Percentiles rank a stretch among this genome's conserved stretches.
These are phyloP conservation scores for Athelia sp. DNA, from an alignment of 1,284 basidiomycete genomes.

Conservation along the genomic window DNA sequence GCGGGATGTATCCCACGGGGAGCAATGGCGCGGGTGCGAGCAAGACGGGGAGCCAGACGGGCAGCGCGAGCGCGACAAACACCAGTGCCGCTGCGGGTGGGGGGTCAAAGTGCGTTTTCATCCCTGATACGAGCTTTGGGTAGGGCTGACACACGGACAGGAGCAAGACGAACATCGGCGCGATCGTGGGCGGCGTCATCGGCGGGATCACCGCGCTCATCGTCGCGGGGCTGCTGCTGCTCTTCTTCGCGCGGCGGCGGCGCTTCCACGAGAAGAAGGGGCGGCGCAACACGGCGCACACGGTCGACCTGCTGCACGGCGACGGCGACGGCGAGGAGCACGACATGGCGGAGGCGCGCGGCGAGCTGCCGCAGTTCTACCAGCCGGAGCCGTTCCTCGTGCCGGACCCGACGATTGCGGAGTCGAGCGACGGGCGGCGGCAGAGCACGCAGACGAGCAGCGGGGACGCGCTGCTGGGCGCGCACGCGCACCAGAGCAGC, in stretches of 20 bases:
- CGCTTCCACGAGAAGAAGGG: slow-evolving; percentile 8
- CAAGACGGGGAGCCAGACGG: slow-evolving; percentile 12
- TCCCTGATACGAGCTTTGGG: not conserved
- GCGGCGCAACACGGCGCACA: slow-evolving; percentile 24
- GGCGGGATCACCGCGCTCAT: slow-evolving; percentile 52
- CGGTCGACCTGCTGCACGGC: slow-evolving; percentile 61
- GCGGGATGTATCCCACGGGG: slow-evolving; percentile 64
- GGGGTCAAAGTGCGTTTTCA: slow-evolving; percentile 13
- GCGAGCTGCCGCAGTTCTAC: slow-evolving; percentile 58
- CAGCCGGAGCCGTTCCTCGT: slow-evolving; percentile 70
- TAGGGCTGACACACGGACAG: not conserved
- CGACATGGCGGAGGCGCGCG: slow-evolving; percentile 35
- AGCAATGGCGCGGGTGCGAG: slow-evolving; percentile 24
- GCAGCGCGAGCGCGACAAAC: slow-evolving; percentile 9
- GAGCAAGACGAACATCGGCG: slow-evolving; percentile 43
- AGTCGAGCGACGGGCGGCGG: slow-evolving; percentile 16
- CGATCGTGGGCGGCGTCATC: slow-evolving; percentile 67
- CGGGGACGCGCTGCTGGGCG: not conserved
- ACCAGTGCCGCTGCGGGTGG: not conserved
- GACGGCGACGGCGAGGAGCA: slow-evolving; percentile 36
- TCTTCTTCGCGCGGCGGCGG: slow-evolving; percentile 52
- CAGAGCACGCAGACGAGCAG: slow-evolving; percentile 10
- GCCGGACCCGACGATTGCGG: slow-evolving; percentile 47
- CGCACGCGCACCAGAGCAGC: slow-evolving; percentile 12
- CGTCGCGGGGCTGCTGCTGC: slow-evolving; percentile 35